Base-by-base conservation (phyloP, 169 alveolate species). In the Plasmodium gonderi region DNA sequence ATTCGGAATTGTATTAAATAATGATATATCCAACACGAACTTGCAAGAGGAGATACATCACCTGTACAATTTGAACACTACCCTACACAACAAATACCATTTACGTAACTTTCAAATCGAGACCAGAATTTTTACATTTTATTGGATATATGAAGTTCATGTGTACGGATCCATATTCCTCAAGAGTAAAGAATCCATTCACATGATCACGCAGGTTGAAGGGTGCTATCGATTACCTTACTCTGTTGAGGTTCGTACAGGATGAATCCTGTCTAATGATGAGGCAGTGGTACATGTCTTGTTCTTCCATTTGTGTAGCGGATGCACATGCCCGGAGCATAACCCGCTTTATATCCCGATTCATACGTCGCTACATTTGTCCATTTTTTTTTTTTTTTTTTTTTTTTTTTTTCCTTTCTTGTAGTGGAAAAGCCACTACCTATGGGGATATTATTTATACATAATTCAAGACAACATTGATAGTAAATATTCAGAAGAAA, bases 61-160 rank as follows among this genome's bases (percentile, higher is more conserved):
- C 33, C 65, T 87, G 26, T 76, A 87, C 47, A 64, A 47, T 33
- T 60, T 87, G 72, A 77, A 87, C 9, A 47, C 45, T 8, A 60
- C 79, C 2, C n/a, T 87, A 3, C 90, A 79, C 23, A 26, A 65
- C 44, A 87, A 87, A 67, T 87, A 87, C 47, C 31, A n/a, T 47
- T 2, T 85, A 5, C 60, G 23, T 12, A 87, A 40, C 1, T 76
- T 87, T 33, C 49, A 75, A n/a, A 42, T 87, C 17, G 26, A 74
- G 49, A 67, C 93, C 23, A 65, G 68, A 40, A 20, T 87, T 12
- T 74, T 87, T 64, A 87, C 93, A 3, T 87, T 76, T 26, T 76
- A 87, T 67, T 87, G 93, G 93, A 79, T 87, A 36, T 87, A 76
- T 67, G 80, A 87, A 12, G 93, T 87, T 29, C 79, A 87, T 79